Percentiles rank a stretch among this genome's conserved stretches.
Evolutionary conservation across 2,329 filamentous ascomycete species (phyloP).

Genomic region (Colletotrichum sojae): DNA sequence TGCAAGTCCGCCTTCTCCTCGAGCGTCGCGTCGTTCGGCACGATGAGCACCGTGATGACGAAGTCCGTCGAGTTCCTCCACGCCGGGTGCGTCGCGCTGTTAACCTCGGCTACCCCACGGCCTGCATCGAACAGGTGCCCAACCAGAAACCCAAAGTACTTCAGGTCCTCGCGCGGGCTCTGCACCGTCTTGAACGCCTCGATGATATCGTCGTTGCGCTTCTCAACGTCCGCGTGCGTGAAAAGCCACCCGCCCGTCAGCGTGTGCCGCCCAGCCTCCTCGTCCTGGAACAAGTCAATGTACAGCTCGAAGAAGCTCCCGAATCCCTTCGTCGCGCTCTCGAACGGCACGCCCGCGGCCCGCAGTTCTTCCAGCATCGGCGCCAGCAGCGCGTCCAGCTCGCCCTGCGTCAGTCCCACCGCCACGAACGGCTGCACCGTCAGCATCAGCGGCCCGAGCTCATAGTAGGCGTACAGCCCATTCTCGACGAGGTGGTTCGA

Average conservation of each 20-base stretch:
- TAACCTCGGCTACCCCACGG: too few species aligned
- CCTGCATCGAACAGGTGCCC: too few species aligned
- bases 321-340: too few species aligned
- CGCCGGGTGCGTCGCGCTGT: too few species aligned
- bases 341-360: too few species aligned
- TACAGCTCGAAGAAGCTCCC: constrained; percentile 52
- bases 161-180: too few species aligned
- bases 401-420: constrained; percentile 51
- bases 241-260: constrained; percentile 57
- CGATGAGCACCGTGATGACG: too few species aligned
- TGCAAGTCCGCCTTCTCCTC: too few species aligned
- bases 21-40: too few species aligned
- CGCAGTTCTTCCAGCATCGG: constrained; percentile 47
- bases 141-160: too few species aligned
- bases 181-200: too few species aligned
- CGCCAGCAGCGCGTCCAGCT: constrained; percentile 52
- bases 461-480: constrained; percentile 61
- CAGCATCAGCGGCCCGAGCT: constrained; percentile 55
- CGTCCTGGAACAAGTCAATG: constrained; percentile 54
- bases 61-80: too few species aligned
- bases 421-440: constrained; percentile 56
- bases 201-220: constrained; percentile 44
- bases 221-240: constrained; percentile 52
- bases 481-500: constrained; percentile 56
- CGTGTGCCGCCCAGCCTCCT: constrained; percentile 50